A percentile compares a stretch with the other conserved stretches of the same genome.
Conservation (phyloP, 495 filamentous ascomycete genomes). For the Neurospora sp. region DNA sequence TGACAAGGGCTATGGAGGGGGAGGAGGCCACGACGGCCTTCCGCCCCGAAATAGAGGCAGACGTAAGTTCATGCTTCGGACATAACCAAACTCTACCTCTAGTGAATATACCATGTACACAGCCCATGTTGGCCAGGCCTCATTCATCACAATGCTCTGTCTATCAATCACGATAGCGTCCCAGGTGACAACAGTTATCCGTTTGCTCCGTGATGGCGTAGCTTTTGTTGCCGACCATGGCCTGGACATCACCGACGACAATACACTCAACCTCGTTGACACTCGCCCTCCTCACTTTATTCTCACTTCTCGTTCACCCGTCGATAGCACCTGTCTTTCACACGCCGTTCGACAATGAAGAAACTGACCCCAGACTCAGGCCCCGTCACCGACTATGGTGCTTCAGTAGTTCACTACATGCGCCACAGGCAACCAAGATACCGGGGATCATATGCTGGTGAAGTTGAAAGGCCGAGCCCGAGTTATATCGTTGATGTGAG, state of each 20-base stretch:
- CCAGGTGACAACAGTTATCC: neutral
- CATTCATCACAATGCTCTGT: neutral
- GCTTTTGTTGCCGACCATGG: neutral
- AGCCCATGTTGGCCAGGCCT: neutral
- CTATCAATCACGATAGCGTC: neutral
- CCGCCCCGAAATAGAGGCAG: conserved; percentile 15
- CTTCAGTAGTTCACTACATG: conserved; percentile 90
- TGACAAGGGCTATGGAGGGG: conserved; percentile 14
- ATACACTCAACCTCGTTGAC: neutral
- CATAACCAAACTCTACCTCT: neutral
- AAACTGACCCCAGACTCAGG: conserved; percentile 37
- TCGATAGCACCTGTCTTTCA: neutral
- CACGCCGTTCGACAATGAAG: neutral
- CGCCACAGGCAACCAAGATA: conserved; percentile 70
- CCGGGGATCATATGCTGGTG: conserved; percentile 53
- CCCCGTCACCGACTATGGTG: conserved; percentile 90
- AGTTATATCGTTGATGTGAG: conserved; percentile 86
- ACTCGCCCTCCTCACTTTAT: neutral
- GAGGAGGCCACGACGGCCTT: conserved; percentile 13
- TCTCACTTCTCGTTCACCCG: neutral
- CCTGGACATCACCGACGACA: neutral
- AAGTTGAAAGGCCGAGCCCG: conserved; percentile 72
- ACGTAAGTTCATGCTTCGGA: conserved; percentile 7
- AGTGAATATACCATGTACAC: neutral
- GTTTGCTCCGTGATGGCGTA: neutral